phyloP scores from a whole-genome alignment of 2,329 filamentous ascomycete genomes.

The Scedosporium minutisporum region DNA sequence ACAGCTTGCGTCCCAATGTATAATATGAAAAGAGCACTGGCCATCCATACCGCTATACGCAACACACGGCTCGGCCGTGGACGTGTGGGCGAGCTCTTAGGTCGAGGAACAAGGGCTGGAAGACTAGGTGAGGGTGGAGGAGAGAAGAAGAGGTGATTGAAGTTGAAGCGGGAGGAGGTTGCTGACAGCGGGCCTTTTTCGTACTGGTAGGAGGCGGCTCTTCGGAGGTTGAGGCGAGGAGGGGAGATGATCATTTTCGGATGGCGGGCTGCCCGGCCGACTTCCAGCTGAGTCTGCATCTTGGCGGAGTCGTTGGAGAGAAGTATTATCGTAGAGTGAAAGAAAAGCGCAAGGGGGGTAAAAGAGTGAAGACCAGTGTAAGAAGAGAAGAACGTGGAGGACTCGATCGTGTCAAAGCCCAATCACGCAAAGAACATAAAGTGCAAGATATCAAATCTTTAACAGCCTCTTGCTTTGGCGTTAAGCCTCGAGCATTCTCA shows the following conservation, averaged over 20 bases:
- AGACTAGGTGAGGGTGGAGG: slow-evolving; percentile 63
- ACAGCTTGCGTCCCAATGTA: slow-evolving; percentile 35
- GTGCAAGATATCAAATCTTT: not conserved
- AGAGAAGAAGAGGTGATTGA: slow-evolving; percentile 58
- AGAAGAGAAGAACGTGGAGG: not conserved
- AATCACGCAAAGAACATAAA: not conserved
- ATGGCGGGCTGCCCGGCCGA: slow-evolving; percentile 18
- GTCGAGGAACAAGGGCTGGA: slow-evolving; percentile 56
- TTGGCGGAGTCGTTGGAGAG: slow-evolving; percentile 2
- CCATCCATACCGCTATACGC: slow-evolving; percentile 44
- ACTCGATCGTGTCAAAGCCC: not conserved
- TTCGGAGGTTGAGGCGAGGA: slow-evolving; percentile 49
- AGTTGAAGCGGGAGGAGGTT: slow-evolving; percentile 53
- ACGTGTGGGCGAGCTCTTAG: slow-evolving; percentile 50
- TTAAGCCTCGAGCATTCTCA: not conserved
- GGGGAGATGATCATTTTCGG: slow-evolving; percentile 43
- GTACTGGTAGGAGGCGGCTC: slow-evolving; percentile 46
- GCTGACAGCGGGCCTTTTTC: slow-evolving; percentile 48
- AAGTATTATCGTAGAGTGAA: not conserved
- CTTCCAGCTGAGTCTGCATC: slow-evolving; percentile 39
- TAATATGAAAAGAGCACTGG: slow-evolving; percentile 37
- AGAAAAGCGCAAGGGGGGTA: not conserved
- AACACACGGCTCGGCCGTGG: slow-evolving; percentile 48
- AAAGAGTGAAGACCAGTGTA: not conserved
- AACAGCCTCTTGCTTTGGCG: not conserved